These are phyloP conservation scores for Nyctanthes arbortristis DNA, from an alignment of 257 asterid genomes.

Conservation along the genomic window DNA sequence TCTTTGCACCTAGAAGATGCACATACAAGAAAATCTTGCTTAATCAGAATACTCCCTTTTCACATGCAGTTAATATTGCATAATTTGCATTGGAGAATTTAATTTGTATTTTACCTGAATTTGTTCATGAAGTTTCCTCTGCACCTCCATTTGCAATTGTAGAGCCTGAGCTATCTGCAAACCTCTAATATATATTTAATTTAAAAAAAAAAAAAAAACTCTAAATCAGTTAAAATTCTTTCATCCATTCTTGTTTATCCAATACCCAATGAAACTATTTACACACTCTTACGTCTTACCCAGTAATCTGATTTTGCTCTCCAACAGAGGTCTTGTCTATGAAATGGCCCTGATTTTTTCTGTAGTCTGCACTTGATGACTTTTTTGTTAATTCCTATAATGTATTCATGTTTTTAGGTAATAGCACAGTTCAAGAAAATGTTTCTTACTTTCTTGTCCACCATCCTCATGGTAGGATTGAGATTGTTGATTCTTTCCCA, in stretches of 20 bases:
- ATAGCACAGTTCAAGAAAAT: neutral
- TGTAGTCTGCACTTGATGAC: conserved; percentile 37
- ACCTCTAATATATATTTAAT: no score
- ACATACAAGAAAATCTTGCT: neutral
- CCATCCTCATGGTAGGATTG: conserved; percentile 37
- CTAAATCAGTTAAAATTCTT: conserved; percentile 13
- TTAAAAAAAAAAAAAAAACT: no score
- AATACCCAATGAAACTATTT: neutral
- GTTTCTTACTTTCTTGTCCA: conserved; percentile 48
- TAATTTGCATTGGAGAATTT: neutral
- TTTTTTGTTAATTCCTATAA: conserved; percentile 25
- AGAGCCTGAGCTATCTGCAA: conserved; percentile 57
- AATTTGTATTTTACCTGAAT: conserved; percentile 56
- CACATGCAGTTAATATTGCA: neutral
- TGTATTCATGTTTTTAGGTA: neutral
- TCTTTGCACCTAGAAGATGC: conserved; percentile 63
- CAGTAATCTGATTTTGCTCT: conserved; percentile 51
- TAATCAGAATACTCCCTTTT: neutral
- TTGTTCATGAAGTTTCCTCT: conserved; percentile 81
- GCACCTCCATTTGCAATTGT: conserved; percentile 89
- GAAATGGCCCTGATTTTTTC: conserved; percentile 39
- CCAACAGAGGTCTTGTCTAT: conserved; percentile 41
- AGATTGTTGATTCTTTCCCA: conserved; percentile 63
- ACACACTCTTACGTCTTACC: conserved; percentile 53
- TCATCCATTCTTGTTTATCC: conserved; percentile 6